phyloP scores from a whole-genome alignment of 306 rosid species.

The Vigna reflexopilosa region DNA sequence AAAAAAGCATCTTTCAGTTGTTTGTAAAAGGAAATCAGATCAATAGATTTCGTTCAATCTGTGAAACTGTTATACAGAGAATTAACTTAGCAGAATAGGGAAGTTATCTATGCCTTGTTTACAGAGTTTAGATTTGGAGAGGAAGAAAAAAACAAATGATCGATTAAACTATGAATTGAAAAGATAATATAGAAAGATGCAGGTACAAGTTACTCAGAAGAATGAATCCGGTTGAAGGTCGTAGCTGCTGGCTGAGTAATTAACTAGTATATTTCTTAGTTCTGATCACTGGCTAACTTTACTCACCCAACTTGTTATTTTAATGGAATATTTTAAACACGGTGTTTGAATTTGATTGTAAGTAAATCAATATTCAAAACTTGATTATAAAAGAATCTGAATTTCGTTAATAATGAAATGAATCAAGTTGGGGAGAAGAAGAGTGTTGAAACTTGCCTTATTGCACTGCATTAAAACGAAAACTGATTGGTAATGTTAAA shows the following conservation, averaged over 20 bases:
- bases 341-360: conserved; percentile 13
- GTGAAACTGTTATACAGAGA: background rate
- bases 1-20: background rate
- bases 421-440: too few species aligned
- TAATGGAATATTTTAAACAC: background rate
- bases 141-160: background rate
- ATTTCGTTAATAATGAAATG: too few species aligned
- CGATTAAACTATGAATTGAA: conserved; percentile 11
- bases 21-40: background rate
- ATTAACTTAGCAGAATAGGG: background rate
- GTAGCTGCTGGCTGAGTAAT: background rate
- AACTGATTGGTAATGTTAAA: too few species aligned
- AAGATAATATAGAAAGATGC: conserved; percentile 2
- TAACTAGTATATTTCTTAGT: conserved; percentile 6
- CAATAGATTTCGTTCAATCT: background rate
- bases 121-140: conserved; percentile 2
- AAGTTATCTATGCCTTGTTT: background rate
- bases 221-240: conserved; percentile 27
- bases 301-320: background rate
- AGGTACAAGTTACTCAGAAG: conserved; percentile 12
- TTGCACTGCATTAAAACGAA: too few species aligned
- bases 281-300: conserved; percentile 19
- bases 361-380: too few species aligned
- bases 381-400: too few species aligned
- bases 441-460: too few species aligned